phyloP scores from a whole-genome alignment of 495 filamentous ascomycete species.

The Podospora pseudoanserina region DNA sequence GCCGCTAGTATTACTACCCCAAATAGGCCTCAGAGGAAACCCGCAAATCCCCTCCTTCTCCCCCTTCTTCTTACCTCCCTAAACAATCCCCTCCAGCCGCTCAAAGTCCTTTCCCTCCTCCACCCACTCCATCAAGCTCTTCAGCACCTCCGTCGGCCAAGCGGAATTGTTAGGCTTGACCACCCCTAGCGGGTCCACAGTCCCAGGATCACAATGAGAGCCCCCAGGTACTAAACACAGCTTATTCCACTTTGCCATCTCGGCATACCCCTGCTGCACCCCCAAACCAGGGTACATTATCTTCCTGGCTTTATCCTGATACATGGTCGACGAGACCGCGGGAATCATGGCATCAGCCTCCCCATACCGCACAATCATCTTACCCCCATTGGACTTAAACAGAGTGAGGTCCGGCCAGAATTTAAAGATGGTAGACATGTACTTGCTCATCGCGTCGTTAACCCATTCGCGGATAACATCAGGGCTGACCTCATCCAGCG shows the following conservation, averaged over 20 bases:
- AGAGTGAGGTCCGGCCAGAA: constrained; percentile 45
- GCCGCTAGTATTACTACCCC: constrained; percentile 25
- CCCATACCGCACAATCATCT: constrained; percentile 51
- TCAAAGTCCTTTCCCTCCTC: constrained; percentile 43
- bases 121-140: constrained; percentile 51
- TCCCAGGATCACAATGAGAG: constrained; percentile 44
- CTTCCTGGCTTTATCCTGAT: constrained; percentile 47
- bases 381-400: constrained; percentile 46
- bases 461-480: no score
- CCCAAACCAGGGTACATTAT: constrained; percentile 47
- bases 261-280: constrained; percentile 35
- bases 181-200: constrained; percentile 40
- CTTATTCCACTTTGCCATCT: constrained; percentile 49
- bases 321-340: constrained; percentile 45
- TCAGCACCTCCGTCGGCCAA: constrained; percentile 40
- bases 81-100: constrained; percentile 40
- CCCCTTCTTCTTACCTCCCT: constrained; percentile 28
- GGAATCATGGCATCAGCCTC: constrained; percentile 48
- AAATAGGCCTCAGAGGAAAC: constrained; percentile 48
- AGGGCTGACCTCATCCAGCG: no score
- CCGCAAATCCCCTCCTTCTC: constrained; percentile 45
- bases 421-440: constrained; percentile 38
- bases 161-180: constrained; percentile 18
- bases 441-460: constrained; percentile 31
- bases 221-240: constrained; percentile 52